Conservation (phyloP, 2,329 filamentous ascomycete species). For the Graphilbum sp. region DNA sequence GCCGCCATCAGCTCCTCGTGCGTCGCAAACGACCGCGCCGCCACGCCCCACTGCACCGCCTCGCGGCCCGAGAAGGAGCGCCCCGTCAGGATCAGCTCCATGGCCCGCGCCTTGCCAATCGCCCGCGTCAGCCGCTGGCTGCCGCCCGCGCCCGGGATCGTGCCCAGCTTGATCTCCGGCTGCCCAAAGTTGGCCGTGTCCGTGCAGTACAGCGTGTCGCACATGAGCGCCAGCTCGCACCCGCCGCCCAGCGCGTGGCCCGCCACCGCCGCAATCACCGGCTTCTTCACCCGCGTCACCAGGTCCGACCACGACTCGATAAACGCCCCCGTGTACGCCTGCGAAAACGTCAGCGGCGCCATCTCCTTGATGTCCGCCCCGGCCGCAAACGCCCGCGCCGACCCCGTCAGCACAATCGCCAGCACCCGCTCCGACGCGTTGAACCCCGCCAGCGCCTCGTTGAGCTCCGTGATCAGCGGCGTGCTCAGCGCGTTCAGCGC, state of each 20-base stretch:
- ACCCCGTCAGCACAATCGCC: conserved; percentile 76
- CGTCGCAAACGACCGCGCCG: conserved; percentile 62
- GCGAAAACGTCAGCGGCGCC: conserved; percentile 76
- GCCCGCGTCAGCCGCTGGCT: conserved; percentile 75
- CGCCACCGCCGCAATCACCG: conserved; percentile 84
- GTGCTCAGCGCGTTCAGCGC: conserved; percentile 88
- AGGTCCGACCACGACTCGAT: conserved; percentile 90
- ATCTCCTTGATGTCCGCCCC: conserved; percentile 99
- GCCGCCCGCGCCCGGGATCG: conserved; percentile 82
- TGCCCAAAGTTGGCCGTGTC: conserved; percentile 81
- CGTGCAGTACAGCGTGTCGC: conserved; percentile 85
- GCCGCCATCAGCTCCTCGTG: conserved; percentile 72
- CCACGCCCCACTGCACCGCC: conserved; percentile 81
- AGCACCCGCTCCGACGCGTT: conserved; percentile 53
- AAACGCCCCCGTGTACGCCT: conserved; percentile 79
- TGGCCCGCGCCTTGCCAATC: conserved; percentile 69
- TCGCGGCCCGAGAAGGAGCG: conserved; percentile 70
- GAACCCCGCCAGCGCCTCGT: conserved; percentile 56
- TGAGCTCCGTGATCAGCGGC: conserved; percentile 80
- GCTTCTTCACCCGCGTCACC: conserved; percentile 74
- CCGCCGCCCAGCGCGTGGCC: conserved; percentile 90
- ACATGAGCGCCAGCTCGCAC: conserved; percentile 96
- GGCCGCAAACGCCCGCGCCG: conserved; percentile 78
- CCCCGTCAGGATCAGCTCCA: conserved; percentile 83
- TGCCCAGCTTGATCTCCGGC: conserved; percentile 90